Evolutionary conservation across 208 protist genomes (phyloP).

Genomic region (Crithidia mellificae): DNA sequence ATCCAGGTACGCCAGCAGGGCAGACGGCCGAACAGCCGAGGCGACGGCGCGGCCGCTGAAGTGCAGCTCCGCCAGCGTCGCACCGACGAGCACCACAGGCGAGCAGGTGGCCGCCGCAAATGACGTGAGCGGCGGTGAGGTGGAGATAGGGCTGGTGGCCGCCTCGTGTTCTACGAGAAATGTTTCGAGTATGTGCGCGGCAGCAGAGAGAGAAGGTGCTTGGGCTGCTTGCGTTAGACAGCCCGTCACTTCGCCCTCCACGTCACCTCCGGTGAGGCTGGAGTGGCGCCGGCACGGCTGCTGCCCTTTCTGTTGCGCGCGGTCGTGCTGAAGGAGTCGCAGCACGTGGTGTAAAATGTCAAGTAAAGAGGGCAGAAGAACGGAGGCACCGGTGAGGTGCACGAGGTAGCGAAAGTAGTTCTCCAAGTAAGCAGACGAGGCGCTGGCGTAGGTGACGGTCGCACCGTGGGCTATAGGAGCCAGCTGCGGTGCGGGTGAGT

Average conservation of each 20-base stretch:
- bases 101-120: not conserved
- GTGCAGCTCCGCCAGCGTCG: conserved; percentile 46
- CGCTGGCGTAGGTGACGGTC: too few species aligned
- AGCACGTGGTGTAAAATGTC: conserved; percentile 17
- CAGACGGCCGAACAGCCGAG: not conserved
- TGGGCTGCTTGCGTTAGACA: conserved; percentile 24
- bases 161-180: conserved; percentile 14
- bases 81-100: conserved; percentile 35
- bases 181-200: conserved; percentile 7
- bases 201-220: conserved; percentile 8
- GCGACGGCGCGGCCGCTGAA: conserved; percentile 10
- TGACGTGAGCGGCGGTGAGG: not conserved
- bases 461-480: not conserved
- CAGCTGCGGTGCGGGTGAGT: not conserved
- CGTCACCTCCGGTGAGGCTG: not conserved
- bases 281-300: conserved; percentile 24
- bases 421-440: conserved; percentile 10
- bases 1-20: conserved; percentile 48
- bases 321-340: conserved; percentile 24
- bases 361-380: conserved; percentile 13
- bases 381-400: conserved; percentile 1
- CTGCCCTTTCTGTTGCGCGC: conserved; percentile 25
- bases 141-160: not conserved
- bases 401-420: conserved; percentile 11
- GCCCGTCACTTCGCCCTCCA: conserved; percentile 12